Conservation (phyloP, 495 filamentous ascomycete genomes). For the Neurospora sp. region DNA sequence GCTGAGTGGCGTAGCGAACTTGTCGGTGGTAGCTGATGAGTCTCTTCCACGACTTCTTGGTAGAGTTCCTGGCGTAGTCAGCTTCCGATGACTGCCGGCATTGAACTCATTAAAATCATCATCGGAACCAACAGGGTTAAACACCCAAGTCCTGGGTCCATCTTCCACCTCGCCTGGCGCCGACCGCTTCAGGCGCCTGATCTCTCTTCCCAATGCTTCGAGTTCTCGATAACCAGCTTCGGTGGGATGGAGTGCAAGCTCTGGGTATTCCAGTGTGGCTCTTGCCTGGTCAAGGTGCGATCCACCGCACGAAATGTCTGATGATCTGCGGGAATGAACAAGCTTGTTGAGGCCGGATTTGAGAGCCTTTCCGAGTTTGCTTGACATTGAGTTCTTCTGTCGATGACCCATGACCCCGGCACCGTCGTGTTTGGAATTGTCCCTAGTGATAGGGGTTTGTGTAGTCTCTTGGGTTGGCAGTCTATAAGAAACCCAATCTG, state of each 20-base stretch:
- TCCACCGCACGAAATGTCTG: constrained; percentile 2
- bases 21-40: constrained; percentile 10
- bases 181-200: constrained; percentile 19
- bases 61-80: neutral
- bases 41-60: constrained; percentile 1
- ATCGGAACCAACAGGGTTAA: neutral
- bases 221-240: constrained; percentile 22
- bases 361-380: constrained; percentile 22
- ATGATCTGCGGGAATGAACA: constrained; percentile 13
- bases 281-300: constrained; percentile 1
- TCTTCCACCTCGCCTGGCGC: neutral
- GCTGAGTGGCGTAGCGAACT: constrained; percentile 13
- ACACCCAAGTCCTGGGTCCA: neutral
- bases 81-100: constrained; percentile 4
- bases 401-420: neutral
- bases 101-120: neutral
- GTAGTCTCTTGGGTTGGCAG: neutral
- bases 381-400: constrained; percentile 11
- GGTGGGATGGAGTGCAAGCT: constrained; percentile 25
- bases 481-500: constrained; percentile 2
- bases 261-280: constrained; percentile 24
- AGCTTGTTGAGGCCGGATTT: constrained; percentile 24
- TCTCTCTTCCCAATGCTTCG: constrained; percentile 23
- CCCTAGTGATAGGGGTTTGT: neutral
- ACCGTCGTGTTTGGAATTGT: neutral